These are phyloP conservation scores for Xylariales sp. DNA, from an alignment of 2,329 filamentous ascomycete species.

Conservation along the genomic window DNA sequence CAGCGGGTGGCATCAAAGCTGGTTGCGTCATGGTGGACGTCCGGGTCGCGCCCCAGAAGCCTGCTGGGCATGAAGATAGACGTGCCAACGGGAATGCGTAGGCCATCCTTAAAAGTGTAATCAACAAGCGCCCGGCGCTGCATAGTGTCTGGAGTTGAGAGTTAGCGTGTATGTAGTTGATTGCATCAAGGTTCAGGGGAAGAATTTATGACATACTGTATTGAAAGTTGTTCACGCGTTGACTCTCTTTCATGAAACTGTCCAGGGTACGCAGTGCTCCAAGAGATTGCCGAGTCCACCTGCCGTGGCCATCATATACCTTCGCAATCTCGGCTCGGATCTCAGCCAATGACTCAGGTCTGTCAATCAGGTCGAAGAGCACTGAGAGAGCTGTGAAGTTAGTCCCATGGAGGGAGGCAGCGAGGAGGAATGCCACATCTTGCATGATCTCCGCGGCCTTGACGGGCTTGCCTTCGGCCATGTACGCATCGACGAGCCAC, in stretches of 20 bases:
- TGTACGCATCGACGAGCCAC: constrained; percentile 6
- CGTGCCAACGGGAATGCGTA: constrained; percentile 12
- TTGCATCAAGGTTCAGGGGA: not conserved
- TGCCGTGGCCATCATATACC: not conserved
- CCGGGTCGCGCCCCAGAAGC: constrained; percentile 11
- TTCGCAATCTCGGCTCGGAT: not conserved
- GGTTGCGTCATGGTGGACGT: constrained; percentile 7
- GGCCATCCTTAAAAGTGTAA: constrained; percentile 13
- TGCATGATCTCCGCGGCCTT: constrained; percentile 8
- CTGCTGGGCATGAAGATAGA: constrained; percentile 13
- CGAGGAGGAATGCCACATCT: constrained; percentile 9
- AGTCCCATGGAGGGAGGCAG: constrained; percentile 11
- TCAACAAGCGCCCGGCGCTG: constrained; percentile 9
- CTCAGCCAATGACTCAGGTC: not conserved
- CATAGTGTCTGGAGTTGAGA: constrained; percentile 9
- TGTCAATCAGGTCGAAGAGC: not conserved
- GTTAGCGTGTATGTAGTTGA: not conserved
- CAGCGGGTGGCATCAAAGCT: constrained; percentile 15
- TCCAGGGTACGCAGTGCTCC: constrained; percentile 9
- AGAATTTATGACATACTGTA: constrained; percentile 4
- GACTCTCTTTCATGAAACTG: constrained; percentile 16
- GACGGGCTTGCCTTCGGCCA: not conserved
- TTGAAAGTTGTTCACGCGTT: constrained; percentile 9
- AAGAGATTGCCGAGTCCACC: constrained; percentile 9
- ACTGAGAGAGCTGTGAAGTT: constrained; percentile 7